Conservation (phyloP, 139 green algal species). For the Chlorella sp. region DNA sequence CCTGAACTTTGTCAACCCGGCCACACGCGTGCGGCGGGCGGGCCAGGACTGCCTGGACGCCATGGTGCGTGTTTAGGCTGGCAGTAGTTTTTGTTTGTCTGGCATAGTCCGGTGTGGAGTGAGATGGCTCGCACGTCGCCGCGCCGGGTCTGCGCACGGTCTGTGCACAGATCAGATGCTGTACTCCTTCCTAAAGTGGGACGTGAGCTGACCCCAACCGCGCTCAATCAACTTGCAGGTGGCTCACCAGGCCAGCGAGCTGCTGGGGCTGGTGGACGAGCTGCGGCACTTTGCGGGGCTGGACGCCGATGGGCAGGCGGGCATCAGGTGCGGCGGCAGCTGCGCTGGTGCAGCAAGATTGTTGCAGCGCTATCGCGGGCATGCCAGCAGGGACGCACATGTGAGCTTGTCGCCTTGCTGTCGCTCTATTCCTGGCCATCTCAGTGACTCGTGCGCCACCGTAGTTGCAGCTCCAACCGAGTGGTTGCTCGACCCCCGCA, state of each 20-base stretch:
- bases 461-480: not conserved
- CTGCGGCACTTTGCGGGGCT: conserved; percentile 38
- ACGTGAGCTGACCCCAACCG: too few species aligned
- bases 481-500: not conserved
- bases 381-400: not conserved
- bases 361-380: too few species aligned
- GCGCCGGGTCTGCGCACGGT: too few species aligned
- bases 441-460: not conserved
- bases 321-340: conserved; percentile 35
- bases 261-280: conserved; percentile 30
- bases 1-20: conserved; percentile 42
- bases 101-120: too few species aligned
- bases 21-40: conserved; percentile 27
- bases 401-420: not conserved
- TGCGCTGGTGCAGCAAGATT: too few species aligned
- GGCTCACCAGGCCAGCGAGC: conserved; percentile 28
- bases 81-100: too few species aligned
- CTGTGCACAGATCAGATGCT: too few species aligned
- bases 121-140: too few species aligned
- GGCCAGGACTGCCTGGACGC: conserved; percentile 26
- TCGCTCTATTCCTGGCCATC: not conserved
- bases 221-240: conserved; percentile 7
- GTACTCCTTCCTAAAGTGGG: too few species aligned
- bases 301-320: conserved; percentile 27
- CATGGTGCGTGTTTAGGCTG: conserved; percentile 26